A percentile compares a stretch with the other conserved stretches of the same genome.
These are phyloP conservation scores for Penicillium coprophilum DNA, from an alignment of 495 filamentous ascomycete genomes.

Conservation along the genomic window DNA sequence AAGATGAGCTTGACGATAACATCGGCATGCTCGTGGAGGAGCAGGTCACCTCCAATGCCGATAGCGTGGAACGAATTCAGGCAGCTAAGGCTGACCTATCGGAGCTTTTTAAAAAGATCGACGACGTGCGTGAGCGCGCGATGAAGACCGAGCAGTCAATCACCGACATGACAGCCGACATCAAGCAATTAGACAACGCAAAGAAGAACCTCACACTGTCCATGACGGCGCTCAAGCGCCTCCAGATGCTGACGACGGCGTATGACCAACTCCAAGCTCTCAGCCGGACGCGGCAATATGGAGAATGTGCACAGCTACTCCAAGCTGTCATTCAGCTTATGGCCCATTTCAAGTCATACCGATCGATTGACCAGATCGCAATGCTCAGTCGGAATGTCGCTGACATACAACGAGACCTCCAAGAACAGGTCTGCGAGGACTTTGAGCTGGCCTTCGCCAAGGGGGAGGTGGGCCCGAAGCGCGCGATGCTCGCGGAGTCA, in stretches of 20 bases:
- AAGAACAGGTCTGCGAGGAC: constrained; percentile 97
- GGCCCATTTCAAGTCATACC: constrained; percentile 97
- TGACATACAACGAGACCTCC: constrained; percentile 87
- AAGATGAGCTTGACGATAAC: constrained; percentile 80
- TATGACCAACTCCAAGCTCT: constrained; percentile 92
- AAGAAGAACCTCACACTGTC: constrained; percentile 95
- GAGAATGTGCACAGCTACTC: constrained; percentile 91
- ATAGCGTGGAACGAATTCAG: constrained; percentile 86
- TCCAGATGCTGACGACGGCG: constrained; percentile 98
- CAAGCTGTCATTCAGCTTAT: constrained; percentile 97
- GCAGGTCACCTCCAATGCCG: constrained; percentile 83
- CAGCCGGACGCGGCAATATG: constrained; percentile 84
- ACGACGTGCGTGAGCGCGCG: constrained; percentile 86
- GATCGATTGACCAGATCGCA: constrained; percentile 97
- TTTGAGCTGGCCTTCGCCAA: constrained; percentile 95
- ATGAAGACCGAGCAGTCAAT: constrained; percentile 92
- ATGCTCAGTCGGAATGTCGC: constrained; percentile 89
- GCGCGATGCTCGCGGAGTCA: constrained; percentile 74
- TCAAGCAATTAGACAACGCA: constrained; percentile 94
- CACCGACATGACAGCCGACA: constrained; percentile 98
- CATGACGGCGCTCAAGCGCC: constrained; percentile 95
- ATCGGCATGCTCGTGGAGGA: constrained; percentile 74
- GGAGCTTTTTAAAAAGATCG: constrained; percentile 91
- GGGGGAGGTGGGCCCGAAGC: constrained; percentile 70
- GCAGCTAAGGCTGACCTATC: constrained; percentile 85